Conservation (phyloP, 2,329 filamentous ascomycete species). For the Paraphaeosphaeria minitans region DNA sequence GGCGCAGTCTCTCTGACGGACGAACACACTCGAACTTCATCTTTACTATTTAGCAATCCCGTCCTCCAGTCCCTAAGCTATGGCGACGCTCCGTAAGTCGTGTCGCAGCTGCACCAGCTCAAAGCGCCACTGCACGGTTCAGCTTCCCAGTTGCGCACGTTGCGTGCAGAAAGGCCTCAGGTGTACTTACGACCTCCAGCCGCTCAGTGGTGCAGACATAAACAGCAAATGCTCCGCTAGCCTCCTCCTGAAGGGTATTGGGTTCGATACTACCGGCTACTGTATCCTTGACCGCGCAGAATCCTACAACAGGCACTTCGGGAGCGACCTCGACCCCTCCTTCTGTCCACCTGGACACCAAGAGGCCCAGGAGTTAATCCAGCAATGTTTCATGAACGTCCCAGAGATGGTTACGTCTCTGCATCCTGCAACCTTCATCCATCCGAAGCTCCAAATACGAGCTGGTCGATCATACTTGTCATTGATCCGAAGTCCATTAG, state of each 20-base stretch:
- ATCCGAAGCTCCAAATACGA: conserved; percentile 10
- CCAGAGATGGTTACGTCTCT: conserved; percentile 2
- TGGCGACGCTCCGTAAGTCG: conserved; percentile 11
- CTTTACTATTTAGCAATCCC: neutral
- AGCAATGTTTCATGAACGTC: neutral
- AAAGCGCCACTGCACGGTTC: conserved; percentile 13
- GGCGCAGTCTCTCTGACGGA: neutral
- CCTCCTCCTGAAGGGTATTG: neutral
- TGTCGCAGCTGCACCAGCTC: conserved; percentile 11
- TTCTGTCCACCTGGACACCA: conserved; percentile 3
- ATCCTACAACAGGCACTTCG: conserved; percentile 1
- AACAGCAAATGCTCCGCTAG: neutral
- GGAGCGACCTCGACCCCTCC: neutral
- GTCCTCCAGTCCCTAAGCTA: neutral
- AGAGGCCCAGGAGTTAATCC: conserved; percentile 1
- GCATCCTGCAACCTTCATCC: neutral
- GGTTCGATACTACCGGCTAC: neutral
- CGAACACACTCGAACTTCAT: neutral
- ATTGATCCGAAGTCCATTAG: neutral
- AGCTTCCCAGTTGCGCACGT: conserved; percentile 12
- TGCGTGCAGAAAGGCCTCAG: conserved; percentile 11
- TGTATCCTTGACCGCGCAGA: conserved; percentile 1
- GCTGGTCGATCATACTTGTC: neutral
- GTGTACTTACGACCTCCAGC: conserved; percentile 11
- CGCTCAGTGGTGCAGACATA: conserved; percentile 1